Percentiles rank a stretch among this genome's conserved stretches.
phyloP scores from a whole-genome alignment of 768 basidiomycete species.

The Tricholoma matsutake region DNA sequence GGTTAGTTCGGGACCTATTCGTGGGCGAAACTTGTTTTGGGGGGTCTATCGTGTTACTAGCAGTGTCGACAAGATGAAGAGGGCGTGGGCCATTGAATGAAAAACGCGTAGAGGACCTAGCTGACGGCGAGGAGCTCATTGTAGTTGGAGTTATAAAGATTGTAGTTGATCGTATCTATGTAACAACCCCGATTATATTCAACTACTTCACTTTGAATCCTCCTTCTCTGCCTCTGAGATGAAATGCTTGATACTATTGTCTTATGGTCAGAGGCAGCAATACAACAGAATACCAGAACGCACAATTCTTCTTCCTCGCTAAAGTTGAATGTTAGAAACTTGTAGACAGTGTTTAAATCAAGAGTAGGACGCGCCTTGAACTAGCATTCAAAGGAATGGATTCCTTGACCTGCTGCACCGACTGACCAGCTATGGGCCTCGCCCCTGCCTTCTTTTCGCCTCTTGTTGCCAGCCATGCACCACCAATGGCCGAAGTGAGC shows the following conservation, averaged over 20 bases:
- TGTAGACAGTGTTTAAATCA: background rate
- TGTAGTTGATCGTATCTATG: background rate
- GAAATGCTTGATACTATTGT: constrained; percentile 73
- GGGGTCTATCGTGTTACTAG: constrained; percentile 3
- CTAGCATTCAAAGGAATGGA: constrained; percentile 61
- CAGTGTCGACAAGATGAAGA: constrained; percentile 44
- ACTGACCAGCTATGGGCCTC: constrained; percentile 38
- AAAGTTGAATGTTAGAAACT: constrained; percentile 9
- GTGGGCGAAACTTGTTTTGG: background rate
- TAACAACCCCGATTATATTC: too few species aligned
- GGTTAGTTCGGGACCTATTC: constrained; percentile 15
- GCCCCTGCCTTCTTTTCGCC: constrained; percentile 56
- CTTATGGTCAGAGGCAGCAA: constrained; percentile 30
- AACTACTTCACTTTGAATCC: constrained; percentile 38
- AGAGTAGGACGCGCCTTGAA: constrained; percentile 54
- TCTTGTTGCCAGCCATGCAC: constrained; percentile 49
- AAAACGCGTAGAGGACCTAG: constrained; percentile 24
- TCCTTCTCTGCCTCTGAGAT: constrained; percentile 83
- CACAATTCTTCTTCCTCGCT: constrained; percentile 89
- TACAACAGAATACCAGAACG: constrained; percentile 27
- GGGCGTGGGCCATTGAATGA: constrained; percentile 42
- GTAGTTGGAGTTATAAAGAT: background rate
- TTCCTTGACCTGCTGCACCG: constrained; percentile 57
- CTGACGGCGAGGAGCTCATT: constrained; percentile 13
- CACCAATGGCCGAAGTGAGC: constrained; percentile 53